Evolutionary conservation across 495 filamentous ascomycete genomes (phyloP).

Genomic region (Podospora pseudopauciseta): DNA sequence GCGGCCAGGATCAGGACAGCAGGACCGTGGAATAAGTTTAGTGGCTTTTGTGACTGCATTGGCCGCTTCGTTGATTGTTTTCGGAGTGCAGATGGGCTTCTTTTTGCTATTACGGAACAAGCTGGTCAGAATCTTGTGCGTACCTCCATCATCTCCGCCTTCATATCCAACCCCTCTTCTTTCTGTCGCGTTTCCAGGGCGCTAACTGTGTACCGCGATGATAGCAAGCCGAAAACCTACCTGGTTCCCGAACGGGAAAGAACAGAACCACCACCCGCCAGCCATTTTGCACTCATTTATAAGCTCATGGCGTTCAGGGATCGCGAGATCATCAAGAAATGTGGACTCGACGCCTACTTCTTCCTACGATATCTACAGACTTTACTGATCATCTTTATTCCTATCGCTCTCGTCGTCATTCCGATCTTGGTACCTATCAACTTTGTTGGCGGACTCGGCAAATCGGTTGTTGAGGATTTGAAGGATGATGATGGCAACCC

Average conservation of each 20-base stretch:
- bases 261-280: conserved; percentile 65
- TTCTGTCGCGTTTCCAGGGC: conserved; percentile 10
- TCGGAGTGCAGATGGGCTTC: conserved; percentile 69
- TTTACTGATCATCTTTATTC: conserved; percentile 86
- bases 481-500: conserved; percentile 17
- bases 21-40: conserved; percentile 51
- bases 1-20: conserved; percentile 36
- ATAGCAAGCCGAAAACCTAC: conserved; percentile 80
- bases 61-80: conserved; percentile 65
- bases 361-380: conserved; percentile 94
- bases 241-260: conserved; percentile 85
- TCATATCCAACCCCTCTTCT: background rate
- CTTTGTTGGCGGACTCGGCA: conserved; percentile 64
- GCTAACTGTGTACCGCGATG: conserved; percentile 6
- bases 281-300: conserved; percentile 63
- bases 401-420: conserved; percentile 71
- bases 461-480: conserved; percentile 43
- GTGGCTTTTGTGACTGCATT: conserved; percentile 74
- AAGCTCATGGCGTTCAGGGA: conserved; percentile 73
- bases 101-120: conserved; percentile 77
- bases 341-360: conserved; percentile 95
- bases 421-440: conserved; percentile 88
- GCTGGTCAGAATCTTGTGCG: conserved; percentile 81
- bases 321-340: conserved; percentile 90
- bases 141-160: conserved; percentile 5